These are phyloP conservation scores for Biscogniauxia sp. DNA, from an alignment of 2,329 filamentous ascomycete species.

Conservation along the genomic window DNA sequence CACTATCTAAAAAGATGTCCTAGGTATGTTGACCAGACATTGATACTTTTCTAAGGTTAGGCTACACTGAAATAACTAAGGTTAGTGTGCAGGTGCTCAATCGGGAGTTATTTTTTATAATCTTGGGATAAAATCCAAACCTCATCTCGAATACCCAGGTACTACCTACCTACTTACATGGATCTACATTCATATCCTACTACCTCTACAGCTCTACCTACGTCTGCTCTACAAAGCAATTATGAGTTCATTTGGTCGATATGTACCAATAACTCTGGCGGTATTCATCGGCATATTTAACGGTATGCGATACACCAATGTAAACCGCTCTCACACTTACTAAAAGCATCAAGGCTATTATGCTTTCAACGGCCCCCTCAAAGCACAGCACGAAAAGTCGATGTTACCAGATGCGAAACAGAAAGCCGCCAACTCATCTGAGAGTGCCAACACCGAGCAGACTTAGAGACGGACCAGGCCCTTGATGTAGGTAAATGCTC, in stretches of 20 bases:
- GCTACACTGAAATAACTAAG: no score
- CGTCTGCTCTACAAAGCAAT: neutral
- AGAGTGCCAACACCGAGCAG: constrained; percentile 1
- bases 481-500: neutral
- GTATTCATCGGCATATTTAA: constrained; percentile 27
- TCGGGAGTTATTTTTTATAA: no score
- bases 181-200: neutral
- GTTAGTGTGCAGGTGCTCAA: no score
- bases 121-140: no score
- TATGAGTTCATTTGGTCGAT: constrained; percentile 21
- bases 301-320: constrained; percentile 18
- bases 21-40: no score
- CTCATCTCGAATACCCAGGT: neutral
- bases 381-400: constrained; percentile 9
- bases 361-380: constrained; percentile 13
- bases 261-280: constrained; percentile 23
- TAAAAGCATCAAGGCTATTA: constrained; percentile 16
- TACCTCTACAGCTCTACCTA: neutral
- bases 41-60: no score
- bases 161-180: neutral
- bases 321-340: constrained; percentile 6
- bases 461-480: constrained; percentile 2
- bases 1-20: no score
- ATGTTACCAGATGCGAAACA: constrained; percentile 1
- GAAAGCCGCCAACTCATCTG: constrained; percentile 1